A percentile compares a stretch with the other conserved stretches of the same genome.
phyloP scores from a whole-genome alignment of 2,329 filamentous ascomycete species.

The Colletotrichum orbiculare region DNA sequence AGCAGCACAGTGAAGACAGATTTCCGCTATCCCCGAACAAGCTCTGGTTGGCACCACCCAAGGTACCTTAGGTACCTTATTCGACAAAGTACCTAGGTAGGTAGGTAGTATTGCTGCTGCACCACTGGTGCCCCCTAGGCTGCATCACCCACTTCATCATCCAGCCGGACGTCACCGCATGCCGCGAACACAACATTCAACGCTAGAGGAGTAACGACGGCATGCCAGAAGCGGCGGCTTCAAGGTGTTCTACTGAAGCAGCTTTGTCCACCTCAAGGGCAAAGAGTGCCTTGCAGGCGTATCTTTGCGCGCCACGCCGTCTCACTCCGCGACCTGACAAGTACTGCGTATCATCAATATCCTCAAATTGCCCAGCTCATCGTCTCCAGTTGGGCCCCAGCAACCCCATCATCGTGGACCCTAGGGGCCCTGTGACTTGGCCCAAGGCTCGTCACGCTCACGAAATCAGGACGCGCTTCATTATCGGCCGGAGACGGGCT shows the following conservation, averaged over 20 bases:
- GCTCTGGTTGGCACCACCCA: too few relatives aligned
- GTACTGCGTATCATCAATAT: neutral
- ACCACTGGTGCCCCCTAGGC: neutral
- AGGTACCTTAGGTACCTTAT: neutral
- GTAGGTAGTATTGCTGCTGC: accelerated
- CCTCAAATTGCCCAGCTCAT: neutral
- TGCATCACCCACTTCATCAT: neutral
- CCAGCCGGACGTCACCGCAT: conserved; percentile 15
- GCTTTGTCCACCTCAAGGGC: neutral
- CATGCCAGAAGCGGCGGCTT: too few relatives aligned
- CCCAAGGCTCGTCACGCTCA: conserved; percentile 32
- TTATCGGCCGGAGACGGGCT: conserved; percentile 24
- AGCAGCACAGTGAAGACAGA: too few relatives aligned
- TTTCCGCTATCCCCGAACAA: too few relatives aligned
- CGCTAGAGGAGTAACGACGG: conserved; percentile 3
- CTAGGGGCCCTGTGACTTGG: conserved; percentile 17
- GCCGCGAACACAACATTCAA: conserved; percentile 17
- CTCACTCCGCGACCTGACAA: neutral
- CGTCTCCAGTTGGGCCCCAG: neutral
- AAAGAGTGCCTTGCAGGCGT: neutral
- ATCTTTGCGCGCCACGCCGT: neutral
- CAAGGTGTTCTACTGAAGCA: too few relatives aligned
- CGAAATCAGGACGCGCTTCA: conserved; percentile 31
- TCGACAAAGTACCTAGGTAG: neutral
- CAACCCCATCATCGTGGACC: conserved; percentile 1